Conservation (phyloP, 2,329 filamentous ascomycete species). For the Paecilomyces niveus region DNA sequence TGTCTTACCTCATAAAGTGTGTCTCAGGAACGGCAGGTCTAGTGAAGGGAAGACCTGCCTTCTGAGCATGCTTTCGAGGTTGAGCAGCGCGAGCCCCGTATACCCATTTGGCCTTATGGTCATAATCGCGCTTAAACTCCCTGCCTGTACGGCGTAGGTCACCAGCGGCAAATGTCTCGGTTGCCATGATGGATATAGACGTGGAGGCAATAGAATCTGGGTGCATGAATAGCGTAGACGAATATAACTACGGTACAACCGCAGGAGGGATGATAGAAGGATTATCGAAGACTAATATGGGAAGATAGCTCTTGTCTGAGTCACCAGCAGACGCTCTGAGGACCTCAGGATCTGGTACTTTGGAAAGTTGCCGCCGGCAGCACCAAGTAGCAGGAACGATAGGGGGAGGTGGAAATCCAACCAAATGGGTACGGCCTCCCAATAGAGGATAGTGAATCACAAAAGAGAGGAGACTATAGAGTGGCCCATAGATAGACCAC, state of each 20-base stretch:
- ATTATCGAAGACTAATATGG: background rate
- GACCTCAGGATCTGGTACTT: background rate
- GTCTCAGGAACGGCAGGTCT: constrained; percentile 11
- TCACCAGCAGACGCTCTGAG: background rate
- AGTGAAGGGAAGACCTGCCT: constrained; percentile 6
- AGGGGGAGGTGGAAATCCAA: background rate
- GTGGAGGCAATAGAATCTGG: background rate
- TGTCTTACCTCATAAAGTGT: constrained; percentile 12
- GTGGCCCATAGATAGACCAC: background rate
- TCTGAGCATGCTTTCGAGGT: constrained; percentile 1
- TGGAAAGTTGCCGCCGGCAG: background rate
- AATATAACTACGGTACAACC: background rate
- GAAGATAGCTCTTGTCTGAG: background rate
- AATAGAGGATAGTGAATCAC: background rate
- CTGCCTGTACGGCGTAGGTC: constrained; percentile 50
- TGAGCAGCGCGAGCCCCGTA: constrained; percentile 20
- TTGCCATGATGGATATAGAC: constrained; percentile 10
- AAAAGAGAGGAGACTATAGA: background rate
- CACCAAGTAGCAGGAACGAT: background rate
- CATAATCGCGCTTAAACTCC: constrained; percentile 37
- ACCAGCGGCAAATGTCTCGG: constrained; percentile 36
- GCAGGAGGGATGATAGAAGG: background rate
- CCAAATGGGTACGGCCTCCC: background rate
- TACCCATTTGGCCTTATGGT: constrained; percentile 36
- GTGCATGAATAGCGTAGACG: background rate